Base-by-base conservation (phyloP, 495 filamentous ascomycete species). In the Aspergillus panamensis region DNA sequence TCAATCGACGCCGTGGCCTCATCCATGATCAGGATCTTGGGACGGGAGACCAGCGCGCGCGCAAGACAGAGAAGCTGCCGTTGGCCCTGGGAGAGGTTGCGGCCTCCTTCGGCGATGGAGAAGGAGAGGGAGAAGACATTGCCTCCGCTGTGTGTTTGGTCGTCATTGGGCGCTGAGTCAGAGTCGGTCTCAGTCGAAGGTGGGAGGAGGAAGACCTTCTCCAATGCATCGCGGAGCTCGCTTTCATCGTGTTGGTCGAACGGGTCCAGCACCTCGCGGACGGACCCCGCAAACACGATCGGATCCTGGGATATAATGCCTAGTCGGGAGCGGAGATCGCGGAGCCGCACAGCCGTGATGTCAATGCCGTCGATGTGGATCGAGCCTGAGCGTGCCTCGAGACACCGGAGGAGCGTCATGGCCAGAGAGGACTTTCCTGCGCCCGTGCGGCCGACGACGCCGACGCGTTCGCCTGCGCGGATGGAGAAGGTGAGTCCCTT, bases 1-100 rank as follows among this genome's bases (percentile, higher is more conserved):
- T 93, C 89, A 2, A 93, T 85, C 3, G 89, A 85, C 12, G 82
- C 85, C 0, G 89, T 93, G 6, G 89, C 89, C 71, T 93, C 89
- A 62, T 93, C 89, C 16, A 93, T 80, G 7, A 93, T 83, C 75
- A 92, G 82, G 60, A 92, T 84, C 59, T 85, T 86, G 10, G 87
- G 87, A 0, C 84, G 79, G 7, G 81, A 80, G 25, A 92, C 82
- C 60, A 91, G 88, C 44, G 89, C 88, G 6, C 89, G 84, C 6
- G 89, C 88, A 6, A 93, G 81, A 61, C 89, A 91, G 20, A 93
- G 80, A 3, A 91, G 83, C 66, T 93, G 89, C 9, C 87, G 79
- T 67, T 93, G 89, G 10, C 89, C 89, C 63, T 91, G 89, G 1
- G 85, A 88, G 1, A 93, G 78, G 59, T 89, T 91, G 10, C 81